Percentiles rank a stretch among this genome's conserved stretches.
Evolutionary conservation across 2,329 filamentous ascomycete genomes (phyloP).

Genomic region (Paraphoma chrysanthemicola): DNA sequence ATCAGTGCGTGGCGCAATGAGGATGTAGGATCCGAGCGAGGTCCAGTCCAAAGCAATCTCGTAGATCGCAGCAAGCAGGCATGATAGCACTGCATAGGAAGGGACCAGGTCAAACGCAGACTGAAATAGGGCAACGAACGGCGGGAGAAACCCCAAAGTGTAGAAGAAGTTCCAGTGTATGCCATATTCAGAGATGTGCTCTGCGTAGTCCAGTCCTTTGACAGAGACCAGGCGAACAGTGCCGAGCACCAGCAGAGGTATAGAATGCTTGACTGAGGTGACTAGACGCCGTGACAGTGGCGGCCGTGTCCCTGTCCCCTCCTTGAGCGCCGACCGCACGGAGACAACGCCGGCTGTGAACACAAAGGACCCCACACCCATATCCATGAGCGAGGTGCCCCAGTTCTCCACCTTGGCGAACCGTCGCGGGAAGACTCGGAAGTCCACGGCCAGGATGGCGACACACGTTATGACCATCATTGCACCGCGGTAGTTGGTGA

Average conservation of each 20-base stretch:
- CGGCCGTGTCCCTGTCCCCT: constrained; percentile 60
- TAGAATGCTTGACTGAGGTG: constrained; percentile 76
- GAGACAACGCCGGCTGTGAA: constrained; percentile 93
- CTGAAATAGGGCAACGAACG: constrained; percentile 86
- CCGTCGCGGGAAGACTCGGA: constrained; percentile 86
- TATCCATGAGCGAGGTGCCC: constrained; percentile 98
- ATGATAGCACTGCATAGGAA: constrained; percentile 77
- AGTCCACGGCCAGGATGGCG: constrained; percentile 96
- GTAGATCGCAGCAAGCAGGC: constrained; percentile 73
- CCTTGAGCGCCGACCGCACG: constrained; percentile 78
- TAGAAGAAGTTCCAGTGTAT: constrained; percentile 99
- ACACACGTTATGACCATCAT: constrained; percentile 93
- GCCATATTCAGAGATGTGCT: constrained; percentile 96
- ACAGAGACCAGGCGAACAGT: constrained; percentile 83
- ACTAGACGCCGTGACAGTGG: constrained; percentile 66
- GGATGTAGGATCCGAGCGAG: constrained; percentile 79
- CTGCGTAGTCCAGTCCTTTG: constrained; percentile 93
- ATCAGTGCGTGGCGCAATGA: constrained; percentile 79
- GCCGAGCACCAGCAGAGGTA: constrained; percentile 82
- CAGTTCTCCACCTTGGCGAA: constrained; percentile 99
- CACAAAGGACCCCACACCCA: constrained; percentile 96
- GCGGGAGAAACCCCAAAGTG: constrained; percentile 85
- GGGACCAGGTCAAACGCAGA: constrained; percentile 72
- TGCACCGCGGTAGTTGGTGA: constrained; percentile 87
- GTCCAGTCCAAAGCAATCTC: constrained; percentile 77